A percentile compares a stretch with the other conserved stretches of the same genome.
Conservation (phyloP, 2,329 filamentous ascomycete genomes). For the Fusarium luffae region DNA sequence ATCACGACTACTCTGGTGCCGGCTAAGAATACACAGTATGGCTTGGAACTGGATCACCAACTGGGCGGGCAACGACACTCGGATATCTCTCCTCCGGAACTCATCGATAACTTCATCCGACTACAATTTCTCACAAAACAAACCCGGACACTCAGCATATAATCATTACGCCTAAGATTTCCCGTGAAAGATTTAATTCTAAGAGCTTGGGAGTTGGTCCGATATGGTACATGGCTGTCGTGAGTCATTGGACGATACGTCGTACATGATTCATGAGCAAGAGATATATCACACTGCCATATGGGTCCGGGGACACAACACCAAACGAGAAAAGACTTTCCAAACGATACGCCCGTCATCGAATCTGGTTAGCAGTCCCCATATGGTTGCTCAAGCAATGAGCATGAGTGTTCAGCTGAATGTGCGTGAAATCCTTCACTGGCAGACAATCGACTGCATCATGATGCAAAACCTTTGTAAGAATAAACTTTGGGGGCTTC, state of each 20-base stretch:
- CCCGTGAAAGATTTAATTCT: background rate
- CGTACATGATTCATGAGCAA: slow-evolving; percentile 18
- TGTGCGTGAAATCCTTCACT: background rate
- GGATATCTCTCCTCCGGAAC: background rate
- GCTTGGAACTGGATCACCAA: background rate
- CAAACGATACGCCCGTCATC: background rate
- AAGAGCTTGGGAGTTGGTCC: slow-evolving; percentile 22
- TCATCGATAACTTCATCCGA: background rate
- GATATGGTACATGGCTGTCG: background rate
- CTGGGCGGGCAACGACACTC: background rate
- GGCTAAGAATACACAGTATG: background rate
- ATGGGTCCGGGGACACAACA: background rate
- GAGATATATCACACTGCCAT: slow-evolving; percentile 10
- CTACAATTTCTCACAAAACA: background rate
- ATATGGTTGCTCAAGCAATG: background rate
- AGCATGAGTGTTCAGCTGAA: background rate
- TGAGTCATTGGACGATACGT: background rate
- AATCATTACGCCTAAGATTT: background rate
- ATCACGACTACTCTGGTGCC: background rate
- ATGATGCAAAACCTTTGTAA: background rate
- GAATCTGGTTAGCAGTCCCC: background rate
- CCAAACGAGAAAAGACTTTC: background rate
- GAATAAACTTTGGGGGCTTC: background rate
- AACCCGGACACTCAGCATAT: background rate
- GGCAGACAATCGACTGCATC: background rate